Evolutionary conservation across 2,329 filamentous ascomycete genomes (phyloP), one percentile per base, ranked within the genome.

Genomic region (Hypomyces rosellus): DNA sequence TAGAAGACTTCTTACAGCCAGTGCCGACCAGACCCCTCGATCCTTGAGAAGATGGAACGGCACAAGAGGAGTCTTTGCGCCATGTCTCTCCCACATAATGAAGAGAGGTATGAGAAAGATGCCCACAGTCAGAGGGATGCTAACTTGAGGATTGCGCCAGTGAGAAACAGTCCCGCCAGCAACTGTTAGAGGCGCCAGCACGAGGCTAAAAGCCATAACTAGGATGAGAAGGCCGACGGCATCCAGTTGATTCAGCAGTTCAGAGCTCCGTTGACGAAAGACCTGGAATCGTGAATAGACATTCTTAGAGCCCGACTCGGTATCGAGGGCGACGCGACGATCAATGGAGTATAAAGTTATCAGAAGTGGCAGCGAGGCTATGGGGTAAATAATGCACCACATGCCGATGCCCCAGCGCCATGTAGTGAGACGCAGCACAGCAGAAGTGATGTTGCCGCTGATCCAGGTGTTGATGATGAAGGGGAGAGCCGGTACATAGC

Each of bases 371-470:
- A 82, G 52, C 0, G 76, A 71, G 49, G 74, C 76, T 7, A 79
- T 67, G 1, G 81, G 76, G 58, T 79, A 83, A 45, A 84, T 80
- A 54, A 84, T 76, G 43, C 71, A 73, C 72, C 78, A 85, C 80
- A 85, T 84, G 55, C 80, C 81, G 20, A 82, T 72, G 13, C 81
- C 82, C 80, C 80, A 84, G 51, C 74, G 66, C 82, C 82, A 85
- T 2, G 69, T 74, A 0, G 77, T 77, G 2, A 60, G 61, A 0
- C 50, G 57, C 16, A 84, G 59, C 1, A 84, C 77, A 0, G 76
- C 71, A 0, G 64, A 60, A 0, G 77, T 74, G 45, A 85, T 66
- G 54, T 79, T 74, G 16, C 81, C 82, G 53, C 77, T 78, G 13
- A 84, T 72, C 81, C 81, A 85, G 0, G 81, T 81, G 58, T 84